Base-by-base conservation (phyloP, 495 filamentous ascomycete genomes). In the Schizothecium vesticola region DNA sequence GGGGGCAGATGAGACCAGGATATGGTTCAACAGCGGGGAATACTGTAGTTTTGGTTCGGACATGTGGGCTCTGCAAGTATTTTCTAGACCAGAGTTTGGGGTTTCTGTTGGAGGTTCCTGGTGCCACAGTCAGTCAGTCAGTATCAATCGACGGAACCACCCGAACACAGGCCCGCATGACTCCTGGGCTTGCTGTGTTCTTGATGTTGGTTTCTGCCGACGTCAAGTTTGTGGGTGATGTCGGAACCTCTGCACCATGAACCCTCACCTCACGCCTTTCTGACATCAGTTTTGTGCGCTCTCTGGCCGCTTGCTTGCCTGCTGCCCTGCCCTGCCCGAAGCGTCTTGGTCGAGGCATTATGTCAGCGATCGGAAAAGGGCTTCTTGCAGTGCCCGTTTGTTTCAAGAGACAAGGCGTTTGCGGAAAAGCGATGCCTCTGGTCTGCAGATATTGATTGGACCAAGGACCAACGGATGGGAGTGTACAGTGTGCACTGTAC, bases 311-410 rank as follows among this genome's bases (percentile, higher is more conserved):
- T 11, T 19, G 36, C 16, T 43, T 43, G 16, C 64, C 56, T 67
- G 68, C 65, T 43, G 59, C 25, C 11, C 10, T 29, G 28, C 60
- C 19, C 9, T 36, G 36, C 36, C 36, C 33, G 4, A 16, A 5
- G 33, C 33, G 13, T 19, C 33, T 43, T 10, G 31, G 25, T 51
- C 36, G 29, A 51, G 43, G 43, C 33, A 71, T 68, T 61, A 71
- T 71, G 69, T 71, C 69, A 71, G 69, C 65, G 66, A 58, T 63
- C 33, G 31, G 31, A 11, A 4, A 12, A n/a, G 36, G 36, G 64
- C 64, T 43, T 26, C 64, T 43, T 26, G 61, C 24, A 61, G 28
- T n/a, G 9, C 25, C 25, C 11, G 55, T 9, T 21, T 55, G 36
- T 59, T 10, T 21, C 24, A 16, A 33, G 3, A 23, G n/a, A 24